Conservation (phyloP, 371 early-diverging fungal genomes). For the Agmasoma carcini region DNA sequence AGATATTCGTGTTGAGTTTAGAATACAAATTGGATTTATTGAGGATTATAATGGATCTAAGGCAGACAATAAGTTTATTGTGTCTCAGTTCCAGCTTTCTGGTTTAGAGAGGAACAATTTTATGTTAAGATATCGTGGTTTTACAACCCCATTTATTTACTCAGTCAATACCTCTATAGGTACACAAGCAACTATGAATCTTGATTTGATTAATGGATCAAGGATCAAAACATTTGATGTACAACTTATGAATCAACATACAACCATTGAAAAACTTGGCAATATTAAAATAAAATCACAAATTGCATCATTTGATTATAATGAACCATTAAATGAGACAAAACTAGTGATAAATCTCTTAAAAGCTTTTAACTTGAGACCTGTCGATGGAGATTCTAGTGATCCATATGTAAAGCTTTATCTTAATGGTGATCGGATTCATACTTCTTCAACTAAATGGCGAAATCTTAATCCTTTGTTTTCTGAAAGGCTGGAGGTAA, state of each 20-base stretch:
- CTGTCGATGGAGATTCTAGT: conserved; percentile 2
- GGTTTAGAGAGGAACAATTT: too few relatives aligned
- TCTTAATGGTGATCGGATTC: conserved; percentile 41
- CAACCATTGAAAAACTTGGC: conserved; percentile 9
- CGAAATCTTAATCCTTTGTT: conserved; percentile 35
- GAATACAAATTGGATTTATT: conserved; percentile 13
- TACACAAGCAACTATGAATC: too few relatives aligned
- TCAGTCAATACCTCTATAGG: too few relatives aligned
- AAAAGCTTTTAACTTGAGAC: conserved; percentile 25
- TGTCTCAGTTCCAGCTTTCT: too few relatives aligned
- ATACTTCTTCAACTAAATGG: conserved; percentile 25
- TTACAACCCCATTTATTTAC: too few relatives aligned
- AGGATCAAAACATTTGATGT: conserved; percentile 28
- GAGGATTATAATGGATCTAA: conserved; percentile 9
- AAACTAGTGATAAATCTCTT: conserved; percentile 40
- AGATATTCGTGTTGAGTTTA: conserved; percentile 21
- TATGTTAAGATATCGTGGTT: too few relatives aligned
- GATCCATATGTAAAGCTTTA: conserved; percentile 43
- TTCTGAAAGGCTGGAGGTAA: conserved; percentile 36
- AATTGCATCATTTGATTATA: conserved; percentile 7
- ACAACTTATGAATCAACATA: conserved; percentile 19
- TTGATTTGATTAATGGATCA: conserved; percentile 20
- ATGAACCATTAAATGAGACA: conserved; percentile 15
- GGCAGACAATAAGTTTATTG: conserved; percentile 6
- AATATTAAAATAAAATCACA: conserved; percentile 16